phyloP scores from a whole-genome alignment of 2,329 filamentous ascomycete genomes.

The Calonectria pauciramosa region DNA sequence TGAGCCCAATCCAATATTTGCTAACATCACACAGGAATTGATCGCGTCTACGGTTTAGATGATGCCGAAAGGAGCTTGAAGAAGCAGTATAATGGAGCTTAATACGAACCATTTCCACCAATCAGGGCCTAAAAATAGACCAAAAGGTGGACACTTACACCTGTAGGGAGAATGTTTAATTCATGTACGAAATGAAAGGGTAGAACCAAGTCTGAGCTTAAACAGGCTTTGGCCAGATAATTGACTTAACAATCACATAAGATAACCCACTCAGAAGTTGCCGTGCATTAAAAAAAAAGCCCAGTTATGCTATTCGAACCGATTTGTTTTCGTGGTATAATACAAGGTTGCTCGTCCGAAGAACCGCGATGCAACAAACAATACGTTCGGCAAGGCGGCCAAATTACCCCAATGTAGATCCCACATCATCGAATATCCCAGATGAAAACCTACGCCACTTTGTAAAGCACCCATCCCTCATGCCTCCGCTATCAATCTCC shows the following conservation, averaged over 20 bases:
- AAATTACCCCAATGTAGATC: conserved; percentile 44
- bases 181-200: background rate
- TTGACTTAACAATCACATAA: background rate
- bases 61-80: background rate
- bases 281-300: conserved; percentile 40
- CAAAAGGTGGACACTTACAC: no score
- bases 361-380: conserved; percentile 46
- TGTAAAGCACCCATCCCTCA: conserved; percentile 35
- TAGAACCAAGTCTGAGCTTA: background rate
- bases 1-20: no score
- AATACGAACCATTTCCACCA: background rate
- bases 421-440: conserved; percentile 39
- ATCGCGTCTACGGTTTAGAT: background rate
- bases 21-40: background rate
- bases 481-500: conserved; percentile 14
- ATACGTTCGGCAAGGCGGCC: conserved; percentile 45
- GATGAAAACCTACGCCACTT: conserved; percentile 40
- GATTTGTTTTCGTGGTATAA: conserved; percentile 48
- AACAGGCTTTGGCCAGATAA: background rate
- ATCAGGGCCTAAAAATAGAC: background rate
- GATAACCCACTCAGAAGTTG: background rate
- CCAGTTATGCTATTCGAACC: conserved; percentile 42
- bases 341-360: conserved; percentile 48
- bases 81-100: background rate
- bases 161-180: background rate